Evolutionary conservation across 768 basidiomycete species (phyloP), one percentile per base, ranked within the genome.

Genomic region (Suillus placidus): DNA sequence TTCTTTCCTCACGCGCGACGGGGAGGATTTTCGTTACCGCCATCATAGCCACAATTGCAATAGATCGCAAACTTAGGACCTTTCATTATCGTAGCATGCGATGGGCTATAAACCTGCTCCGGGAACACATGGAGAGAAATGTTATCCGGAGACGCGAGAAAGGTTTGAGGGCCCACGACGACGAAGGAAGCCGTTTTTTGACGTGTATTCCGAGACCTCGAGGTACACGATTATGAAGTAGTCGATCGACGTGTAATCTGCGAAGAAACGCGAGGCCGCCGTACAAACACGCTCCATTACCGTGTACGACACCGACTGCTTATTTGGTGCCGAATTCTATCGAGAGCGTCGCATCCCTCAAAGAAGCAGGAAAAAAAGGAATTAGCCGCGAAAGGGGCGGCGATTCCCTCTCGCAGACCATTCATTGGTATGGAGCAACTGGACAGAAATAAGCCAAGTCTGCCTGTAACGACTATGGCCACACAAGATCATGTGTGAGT

Each of bases 221-320:
- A 52, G 26, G 47, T 35, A 56, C 52, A n/a, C 5, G 40, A 60
- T 45, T 26, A 64, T n/a, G 63, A n/a, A 37, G 43, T 55, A 34
- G 34, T 55, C 30, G 40, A 61, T 58, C 38, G 55, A 60, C 55
- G 63, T 35, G 60, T 45, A 23, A 18, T 45, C 43, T 61, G 64
- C 37, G 64, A 60, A 60, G 23, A 64, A 58, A 64, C 61, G 58
- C n/a, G 6, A 37, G 64, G 64, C 64, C 47, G 61, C 61, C 64
- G 62, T 43, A 32, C 18, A 43, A 35, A 42, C 60, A 62, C 38
- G 38, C 35, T 42, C 56, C 38, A 16, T 1, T 60, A 34, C 37
- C 62, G 14, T 60, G 47, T 20, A 18, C 35, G 30, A 23, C 57
- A 20, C 62, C 16, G 35, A 23, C 38, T 30, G 56, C n/a, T 60